These are phyloP conservation scores for Pichia sorboxylosa DNA, from an alignment of 1,139 yeast genomes.

Conservation along the genomic window DNA sequence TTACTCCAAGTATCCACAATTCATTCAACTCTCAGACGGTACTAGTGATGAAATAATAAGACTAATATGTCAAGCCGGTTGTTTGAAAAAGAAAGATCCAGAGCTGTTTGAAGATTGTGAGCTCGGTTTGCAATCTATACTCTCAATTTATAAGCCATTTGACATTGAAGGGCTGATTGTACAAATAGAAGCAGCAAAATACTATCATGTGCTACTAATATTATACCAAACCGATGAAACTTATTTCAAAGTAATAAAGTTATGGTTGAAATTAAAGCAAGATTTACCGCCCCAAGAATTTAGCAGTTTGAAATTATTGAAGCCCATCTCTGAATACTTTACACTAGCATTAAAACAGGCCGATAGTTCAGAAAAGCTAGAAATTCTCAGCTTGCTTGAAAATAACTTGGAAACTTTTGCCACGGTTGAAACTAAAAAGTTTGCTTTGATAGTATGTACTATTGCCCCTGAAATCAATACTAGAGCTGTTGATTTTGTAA, in stretches of 20 bases:
- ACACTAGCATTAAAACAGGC: constrained; percentile 30
- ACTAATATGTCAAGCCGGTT: constrained; percentile 30
- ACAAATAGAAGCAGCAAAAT: constrained; percentile 42
- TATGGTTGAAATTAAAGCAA: constrained; percentile 24
- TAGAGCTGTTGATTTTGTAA: constrained; percentile 25
- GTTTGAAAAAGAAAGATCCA: constrained; percentile 6
- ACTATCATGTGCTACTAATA: constrained; percentile 45
- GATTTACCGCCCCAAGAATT: constrained; percentile 1
- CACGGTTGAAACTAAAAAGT: constrained; percentile 26
- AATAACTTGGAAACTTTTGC: constrained; percentile 30
- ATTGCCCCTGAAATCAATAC: constrained; percentile 31
- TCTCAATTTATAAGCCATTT: constrained; percentile 51
- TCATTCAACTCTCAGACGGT: constrained; percentile 55
- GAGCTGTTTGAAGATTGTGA: constrained; percentile 51
- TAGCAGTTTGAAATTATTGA: constrained; percentile 9
- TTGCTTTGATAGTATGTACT: constrained; percentile 29
- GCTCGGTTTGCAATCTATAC: constrained; percentile 54
- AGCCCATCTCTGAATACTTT: constrained; percentile 24
- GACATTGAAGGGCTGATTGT: constrained; percentile 36
- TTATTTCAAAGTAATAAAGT: constrained; percentile 37
- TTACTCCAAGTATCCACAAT: constrained; percentile 71
- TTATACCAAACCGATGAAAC: constrained; percentile 44
- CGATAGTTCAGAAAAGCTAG: constrained; percentile 25
- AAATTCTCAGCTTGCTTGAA: constrained; percentile 27
- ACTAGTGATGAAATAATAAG: constrained; percentile 37